Base-by-base conservation (phyloP, 2,329 filamentous ascomycete genomes). In the Xylaria sp. region DNA sequence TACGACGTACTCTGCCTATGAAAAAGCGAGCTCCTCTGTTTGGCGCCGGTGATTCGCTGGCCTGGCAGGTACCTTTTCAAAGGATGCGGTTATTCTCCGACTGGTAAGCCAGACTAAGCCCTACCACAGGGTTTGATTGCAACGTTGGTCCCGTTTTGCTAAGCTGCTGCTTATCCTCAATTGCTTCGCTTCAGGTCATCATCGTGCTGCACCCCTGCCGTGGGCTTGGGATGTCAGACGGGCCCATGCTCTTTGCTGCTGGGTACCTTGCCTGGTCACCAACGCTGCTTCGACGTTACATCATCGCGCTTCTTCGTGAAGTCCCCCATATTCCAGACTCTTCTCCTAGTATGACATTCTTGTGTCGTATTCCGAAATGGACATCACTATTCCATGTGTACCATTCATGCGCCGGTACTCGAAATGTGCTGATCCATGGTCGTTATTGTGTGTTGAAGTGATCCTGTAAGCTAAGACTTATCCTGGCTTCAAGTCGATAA, bases 111-210 rank as follows among this genome's bases (percentile, higher is more conserved):
- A 28, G 28, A 61, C 63, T 64, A 64, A 71, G 66, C 58, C 66
- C 55, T 70, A 70, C 66, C 58, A n/a, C 58, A 51, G 56, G 66
- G 60, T 41, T 62, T n/a, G 52, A 70, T 51, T n/a, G 48, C 48
- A 37, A 48, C 25, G 54, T 32, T 20, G 41, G 34, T n/a, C 56
- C 37, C 5, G 23, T 54, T 3, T 50, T 48, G 7, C 59, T 41
- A 46, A 46, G 32, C 41, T 48, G 37, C 41, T 57, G 63, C 54
- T 25, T 60, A 56, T 39, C 44, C 54, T 46, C 23, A 37, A 44
- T 28, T 32, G 41, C 39, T 44, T 67, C 34, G 41, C 39, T 44
- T 67, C 34, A 39, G 25, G 34, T 20, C 34, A 34, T 48, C 44
- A 32, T 20, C 28, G 46, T 32, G 37, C 39, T 25, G 44, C 55